A percentile compares a stretch with the other conserved stretches of the same genome.
phyloP scores from a whole-genome alignment of 495 filamentous ascomycete genomes.

The Penicillium taxi region DNA sequence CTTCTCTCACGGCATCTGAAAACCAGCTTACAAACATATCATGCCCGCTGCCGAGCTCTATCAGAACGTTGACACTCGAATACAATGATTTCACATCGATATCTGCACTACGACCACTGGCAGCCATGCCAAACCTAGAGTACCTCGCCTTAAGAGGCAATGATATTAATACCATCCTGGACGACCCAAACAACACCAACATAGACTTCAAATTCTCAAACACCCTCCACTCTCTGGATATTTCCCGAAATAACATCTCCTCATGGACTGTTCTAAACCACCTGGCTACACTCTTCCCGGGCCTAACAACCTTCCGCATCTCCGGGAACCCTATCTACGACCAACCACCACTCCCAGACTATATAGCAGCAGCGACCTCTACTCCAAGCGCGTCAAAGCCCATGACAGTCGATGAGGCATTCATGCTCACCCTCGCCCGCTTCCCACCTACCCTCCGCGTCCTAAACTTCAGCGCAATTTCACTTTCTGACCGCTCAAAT shows the following conservation, averaged over 20 bases:
- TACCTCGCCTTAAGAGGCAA: conserved; percentile 40
- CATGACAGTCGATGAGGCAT: conserved; percentile 61
- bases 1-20: conserved; percentile 47
- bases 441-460: conserved; percentile 50
- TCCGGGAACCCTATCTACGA: conserved; percentile 78
- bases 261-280: conserved; percentile 63
- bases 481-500: conserved; percentile 63
- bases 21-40: conserved; percentile 41
- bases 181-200: conserved; percentile 12
- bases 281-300: conserved; percentile 58
- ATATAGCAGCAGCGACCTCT: conserved; percentile 21
- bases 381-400: conserved; percentile 19
- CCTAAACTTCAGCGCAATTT: conserved; percentile 75
- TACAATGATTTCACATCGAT: conserved; percentile 63
- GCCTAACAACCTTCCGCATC: conserved; percentile 58
- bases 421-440: conserved; percentile 82
- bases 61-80: conserved; percentile 62
- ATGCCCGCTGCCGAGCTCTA: conserved; percentile 32
- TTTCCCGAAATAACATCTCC: conserved; percentile 71
- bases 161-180: conserved; percentile 26
- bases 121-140: conserved; percentile 50
- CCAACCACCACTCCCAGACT: conserved; percentile 38
- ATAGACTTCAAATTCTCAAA: conserved; percentile 31
- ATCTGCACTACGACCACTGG: conserved; percentile 48
- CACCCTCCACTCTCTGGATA: conserved; percentile 55